Conservation (phyloP, 1,284 basidiomycete genomes). For the Cutaneotrichosporon dermatis region DNA sequence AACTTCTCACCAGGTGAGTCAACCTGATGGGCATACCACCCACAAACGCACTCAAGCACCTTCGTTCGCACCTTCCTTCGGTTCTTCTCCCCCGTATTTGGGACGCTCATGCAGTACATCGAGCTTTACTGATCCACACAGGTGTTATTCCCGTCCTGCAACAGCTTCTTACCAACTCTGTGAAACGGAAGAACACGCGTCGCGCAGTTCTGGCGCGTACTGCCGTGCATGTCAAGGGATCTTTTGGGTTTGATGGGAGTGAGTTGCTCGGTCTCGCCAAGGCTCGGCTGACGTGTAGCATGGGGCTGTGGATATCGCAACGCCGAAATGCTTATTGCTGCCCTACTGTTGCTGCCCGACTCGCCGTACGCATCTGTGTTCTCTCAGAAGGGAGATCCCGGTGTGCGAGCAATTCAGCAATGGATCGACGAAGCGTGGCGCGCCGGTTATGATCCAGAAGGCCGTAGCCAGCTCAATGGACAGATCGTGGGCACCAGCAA, state of each 20-base stretch:
- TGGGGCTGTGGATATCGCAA: conserved; percentile 65
- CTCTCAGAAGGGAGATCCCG: conserved; percentile 51
- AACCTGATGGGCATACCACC: background rate
- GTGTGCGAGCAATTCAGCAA: conserved; percentile 65
- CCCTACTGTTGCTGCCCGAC: conserved; percentile 55
- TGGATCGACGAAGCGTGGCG: conserved; percentile 78
- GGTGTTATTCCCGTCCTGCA: conserved; percentile 65
- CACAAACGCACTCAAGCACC: background rate
- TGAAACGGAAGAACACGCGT: conserved; percentile 55
- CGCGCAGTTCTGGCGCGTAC: conserved; percentile 64
- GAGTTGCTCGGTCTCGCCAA: conserved; percentile 52
- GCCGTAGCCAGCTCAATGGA: conserved; percentile 58
- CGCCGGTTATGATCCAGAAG: conserved; percentile 66
- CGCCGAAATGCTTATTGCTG: conserved; percentile 72
- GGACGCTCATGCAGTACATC: too few relatives aligned
- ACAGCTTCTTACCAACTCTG: conserved; percentile 56
- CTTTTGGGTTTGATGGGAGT: conserved; percentile 62
- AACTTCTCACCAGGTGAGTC: conserved; percentile 67
- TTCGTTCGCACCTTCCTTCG: background rate
- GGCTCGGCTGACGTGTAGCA: conserved; percentile 19
- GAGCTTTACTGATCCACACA: conserved; percentile 32
- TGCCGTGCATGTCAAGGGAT: conserved; percentile 61
- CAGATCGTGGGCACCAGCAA: conserved; percentile 62
- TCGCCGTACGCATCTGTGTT: conserved; percentile 27
- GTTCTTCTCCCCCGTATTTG: background rate